A percentile compares a stretch with the other conserved stretches of the same genome.
These are phyloP conservation scores for Hypoxylon sp. DNA, from an alignment of 2,329 filamentous ascomycete genomes.

Conservation along the genomic window DNA sequence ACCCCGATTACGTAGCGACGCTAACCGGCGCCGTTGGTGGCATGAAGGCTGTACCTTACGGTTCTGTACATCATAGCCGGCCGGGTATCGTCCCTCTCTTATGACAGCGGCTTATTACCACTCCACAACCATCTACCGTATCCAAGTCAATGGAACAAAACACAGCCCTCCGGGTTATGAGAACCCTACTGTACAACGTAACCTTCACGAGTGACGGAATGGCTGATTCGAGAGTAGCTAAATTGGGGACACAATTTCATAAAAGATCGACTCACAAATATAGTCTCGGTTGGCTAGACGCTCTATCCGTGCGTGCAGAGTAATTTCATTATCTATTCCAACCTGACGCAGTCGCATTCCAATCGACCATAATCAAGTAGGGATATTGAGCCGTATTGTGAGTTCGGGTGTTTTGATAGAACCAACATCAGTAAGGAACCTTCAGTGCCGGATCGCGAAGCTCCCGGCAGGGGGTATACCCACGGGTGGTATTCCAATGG, in stretches of 20 bases:
- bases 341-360: constrained; percentile 14
- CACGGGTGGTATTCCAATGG: constrained; percentile 19
- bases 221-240: constrained; percentile 14
- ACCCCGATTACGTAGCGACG: constrained; percentile 23
- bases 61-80: constrained; percentile 28
- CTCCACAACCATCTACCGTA: constrained; percentile 19
- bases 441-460: constrained; percentile 28
- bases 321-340: constrained; percentile 13
- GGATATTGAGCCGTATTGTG: constrained; percentile 8
- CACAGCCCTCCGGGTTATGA: constrained; percentile 29
- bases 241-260: constrained; percentile 25
- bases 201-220: constrained; percentile 15
- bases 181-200: constrained; percentile 30
- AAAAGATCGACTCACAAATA: constrained; percentile 10
- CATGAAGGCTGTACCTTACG: constrained; percentile 13
- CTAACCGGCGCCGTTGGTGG: constrained; percentile 28
- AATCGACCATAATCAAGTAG: constrained; percentile 15
- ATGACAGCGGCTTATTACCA: constrained; percentile 28
- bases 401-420: constrained; percentile 26
- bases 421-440: constrained; percentile 23
- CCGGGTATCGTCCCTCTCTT: constrained; percentile 28
- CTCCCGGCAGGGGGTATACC: constrained; percentile 16
- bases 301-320: constrained; percentile 14
- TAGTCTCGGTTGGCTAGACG: constrained; percentile 3
- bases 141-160: constrained; percentile 35